phyloP scores from a whole-genome alignment of 352 stramenopile genomes.

The Pythium phragmitis region DNA sequence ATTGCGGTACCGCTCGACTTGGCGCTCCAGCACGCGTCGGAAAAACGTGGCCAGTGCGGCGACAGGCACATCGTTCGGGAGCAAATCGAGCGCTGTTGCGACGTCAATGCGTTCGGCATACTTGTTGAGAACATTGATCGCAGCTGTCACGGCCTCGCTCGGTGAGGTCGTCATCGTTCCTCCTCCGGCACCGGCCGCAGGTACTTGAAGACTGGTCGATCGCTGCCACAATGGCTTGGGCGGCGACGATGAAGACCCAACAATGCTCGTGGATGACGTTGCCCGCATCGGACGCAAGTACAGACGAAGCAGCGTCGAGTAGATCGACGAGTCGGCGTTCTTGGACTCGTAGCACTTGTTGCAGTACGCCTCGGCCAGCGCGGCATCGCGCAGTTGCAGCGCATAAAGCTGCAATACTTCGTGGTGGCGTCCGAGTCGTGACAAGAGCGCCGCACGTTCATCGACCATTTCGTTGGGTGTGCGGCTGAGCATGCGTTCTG shows the following conservation, averaged over 20 bases:
- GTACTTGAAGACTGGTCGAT: constrained; percentile 25
- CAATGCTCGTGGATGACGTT: constrained; percentile 16
- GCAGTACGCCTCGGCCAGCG: constrained; percentile 75
- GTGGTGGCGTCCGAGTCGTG: constrained; percentile 71
- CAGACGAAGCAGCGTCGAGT: constrained; percentile 71
- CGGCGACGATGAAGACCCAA: constrained; percentile 27
- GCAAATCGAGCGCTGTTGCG: constrained; percentile 66
- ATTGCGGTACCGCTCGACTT: constrained; percentile 74
- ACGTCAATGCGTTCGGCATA: constrained; percentile 84
- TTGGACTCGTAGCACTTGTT: constrained; percentile 80
- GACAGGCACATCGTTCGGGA: constrained; percentile 57
- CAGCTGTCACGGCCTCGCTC: constrained; percentile 61
- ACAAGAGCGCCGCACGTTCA: constrained; percentile 71
- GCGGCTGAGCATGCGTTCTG: constrained; percentile 77
- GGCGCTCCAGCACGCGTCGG: constrained; percentile 65
- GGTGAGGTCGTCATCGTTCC: constrained; percentile 27
- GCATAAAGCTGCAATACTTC: constrained; percentile 83
- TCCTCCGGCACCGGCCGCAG: background rate
- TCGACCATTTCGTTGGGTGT: constrained; percentile 78
- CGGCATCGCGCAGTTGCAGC: constrained; percentile 68
- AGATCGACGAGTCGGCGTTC: constrained; percentile 75
- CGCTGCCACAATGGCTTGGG: constrained; percentile 34
- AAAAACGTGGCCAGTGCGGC: constrained; percentile 61
- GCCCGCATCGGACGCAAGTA: constrained; percentile 56
- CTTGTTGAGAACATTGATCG: constrained; percentile 78